Conservation (phyloP, 164 flowering plant species). For the Piper betle region DNA sequence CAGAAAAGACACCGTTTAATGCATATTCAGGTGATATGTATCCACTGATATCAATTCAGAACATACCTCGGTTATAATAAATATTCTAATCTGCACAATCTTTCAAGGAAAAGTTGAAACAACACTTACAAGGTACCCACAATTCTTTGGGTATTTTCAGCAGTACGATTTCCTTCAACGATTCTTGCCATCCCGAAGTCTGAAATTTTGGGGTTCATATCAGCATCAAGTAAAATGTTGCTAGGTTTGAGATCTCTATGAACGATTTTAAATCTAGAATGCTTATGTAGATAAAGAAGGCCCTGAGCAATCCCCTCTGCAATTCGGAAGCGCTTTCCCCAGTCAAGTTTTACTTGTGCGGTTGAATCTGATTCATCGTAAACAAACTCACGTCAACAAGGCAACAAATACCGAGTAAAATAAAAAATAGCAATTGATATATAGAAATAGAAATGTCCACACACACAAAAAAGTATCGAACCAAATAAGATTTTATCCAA, state of each 20-base stretch:
- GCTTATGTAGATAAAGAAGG: constrained; percentile 68
- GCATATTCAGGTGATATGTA: constrained; percentile 55
- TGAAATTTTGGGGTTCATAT: constrained; percentile 75
- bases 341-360: constrained; percentile 29
- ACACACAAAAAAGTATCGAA: neutral
- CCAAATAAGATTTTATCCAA: constrained; percentile 23
- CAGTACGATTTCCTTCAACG: constrained; percentile 11
- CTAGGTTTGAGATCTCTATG: constrained; percentile 71
- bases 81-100: too few species aligned
- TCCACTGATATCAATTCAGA: neutral
- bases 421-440: neutral
- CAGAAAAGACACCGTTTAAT: constrained; percentile 19
- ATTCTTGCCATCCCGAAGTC: constrained; percentile 76
- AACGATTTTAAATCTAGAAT: constrained; percentile 61
- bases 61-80: too few species aligned
- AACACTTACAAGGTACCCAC: constrained; percentile 24
- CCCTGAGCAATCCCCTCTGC: constrained; percentile 76
- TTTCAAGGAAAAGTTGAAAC: neutral
- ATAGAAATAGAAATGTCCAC: neutral
- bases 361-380: constrained; percentile 21
- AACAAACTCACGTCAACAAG: neutral
- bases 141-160: constrained; percentile 19
- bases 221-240: constrained; percentile 57
- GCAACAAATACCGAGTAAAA: neutral
- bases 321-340: constrained; percentile 47